These are phyloP conservation scores for Uronychia setigera DNA, from an alignment of 73 alveolate species.

Conservation along the genomic window DNA sequence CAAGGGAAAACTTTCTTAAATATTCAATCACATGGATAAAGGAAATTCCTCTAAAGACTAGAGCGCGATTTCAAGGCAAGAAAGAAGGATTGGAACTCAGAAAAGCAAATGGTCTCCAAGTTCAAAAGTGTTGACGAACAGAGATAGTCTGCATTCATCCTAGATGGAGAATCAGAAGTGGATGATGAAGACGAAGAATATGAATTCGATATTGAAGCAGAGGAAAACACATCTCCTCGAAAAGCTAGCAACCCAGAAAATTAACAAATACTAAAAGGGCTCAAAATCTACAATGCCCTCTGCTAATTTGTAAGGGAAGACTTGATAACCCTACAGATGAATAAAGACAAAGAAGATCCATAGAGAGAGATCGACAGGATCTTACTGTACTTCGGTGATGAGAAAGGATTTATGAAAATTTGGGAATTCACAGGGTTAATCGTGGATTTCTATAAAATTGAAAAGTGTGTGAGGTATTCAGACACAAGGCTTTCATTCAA, in stretches of 20 bases:
- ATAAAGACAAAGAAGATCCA: not conserved
- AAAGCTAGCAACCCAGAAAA: not conserved
- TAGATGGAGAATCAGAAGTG: constrained; percentile 23
- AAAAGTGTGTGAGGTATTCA: not conserved
- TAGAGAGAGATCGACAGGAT: constrained; percentile 17
- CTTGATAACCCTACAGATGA: not conserved
- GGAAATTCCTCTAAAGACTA: constrained; percentile 8
- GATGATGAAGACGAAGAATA: not conserved
- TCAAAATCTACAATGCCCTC: not conserved
- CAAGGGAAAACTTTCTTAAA: no score
- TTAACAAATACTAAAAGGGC: not conserved
- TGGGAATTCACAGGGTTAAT: constrained; percentile 42
- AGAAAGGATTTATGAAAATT: constrained; percentile 37
- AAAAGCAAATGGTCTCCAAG: not conserved
- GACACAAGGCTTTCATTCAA: not conserved
- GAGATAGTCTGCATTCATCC: no score
- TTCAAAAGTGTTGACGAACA: no score
- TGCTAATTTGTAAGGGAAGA: not conserved
- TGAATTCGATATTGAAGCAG: not conserved
- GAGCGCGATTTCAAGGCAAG: constrained; percentile 18
- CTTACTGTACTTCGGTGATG: constrained; percentile 38
- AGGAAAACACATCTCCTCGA: not conserved
- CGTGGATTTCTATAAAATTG: not conserved
- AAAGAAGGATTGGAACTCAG: not conserved
- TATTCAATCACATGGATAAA: constrained; percentile 15